Evolutionary conservation across 108 stramenopile species (phyloP).

Genomic region (Skeletonema costatum): DNA sequence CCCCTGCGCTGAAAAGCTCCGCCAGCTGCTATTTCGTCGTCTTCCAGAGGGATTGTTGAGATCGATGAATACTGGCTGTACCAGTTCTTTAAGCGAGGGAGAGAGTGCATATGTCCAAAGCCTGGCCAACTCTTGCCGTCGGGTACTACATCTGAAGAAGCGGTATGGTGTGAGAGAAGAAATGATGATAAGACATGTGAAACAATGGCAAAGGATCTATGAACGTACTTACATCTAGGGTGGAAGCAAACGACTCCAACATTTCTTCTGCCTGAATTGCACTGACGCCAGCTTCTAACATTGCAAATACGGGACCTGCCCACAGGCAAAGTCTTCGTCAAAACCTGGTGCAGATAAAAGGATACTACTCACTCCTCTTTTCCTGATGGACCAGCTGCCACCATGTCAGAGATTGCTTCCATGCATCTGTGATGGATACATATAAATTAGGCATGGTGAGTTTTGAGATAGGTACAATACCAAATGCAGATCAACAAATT

Average conservation of each 20-base stretch:
- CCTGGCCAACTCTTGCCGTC: constrained; percentile 80
- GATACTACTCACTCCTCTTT: constrained; percentile 67
- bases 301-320: constrained; percentile 80
- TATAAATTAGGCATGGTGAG: too few species aligned
- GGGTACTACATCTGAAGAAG: constrained; percentile 57
- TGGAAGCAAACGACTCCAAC: constrained; percentile 87
- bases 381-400: constrained; percentile 4
- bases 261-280: constrained; percentile 64
- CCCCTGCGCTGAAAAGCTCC: constrained; percentile 84
- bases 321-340: constrained; percentile 75
- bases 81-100: constrained; percentile 78
- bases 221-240: constrained; percentile 53
- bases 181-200: not conserved
- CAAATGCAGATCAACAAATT: too few species aligned
- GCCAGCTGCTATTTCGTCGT: constrained; percentile 77
- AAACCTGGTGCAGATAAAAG: constrained; percentile 77
- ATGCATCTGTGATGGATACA: too few species aligned
- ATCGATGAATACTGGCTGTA: constrained; percentile 24
- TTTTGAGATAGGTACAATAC: too few species aligned
- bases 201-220: not conserved
- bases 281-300: constrained; percentile 75
- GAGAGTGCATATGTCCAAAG: constrained; percentile 89
- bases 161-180: not conserved
- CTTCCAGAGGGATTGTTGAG: constrained; percentile 11
- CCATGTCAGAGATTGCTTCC: too few species aligned